Base-by-base conservation (phyloP, 2,329 filamentous ascomycete species). In the Nigrograna mackinnonii region DNA sequence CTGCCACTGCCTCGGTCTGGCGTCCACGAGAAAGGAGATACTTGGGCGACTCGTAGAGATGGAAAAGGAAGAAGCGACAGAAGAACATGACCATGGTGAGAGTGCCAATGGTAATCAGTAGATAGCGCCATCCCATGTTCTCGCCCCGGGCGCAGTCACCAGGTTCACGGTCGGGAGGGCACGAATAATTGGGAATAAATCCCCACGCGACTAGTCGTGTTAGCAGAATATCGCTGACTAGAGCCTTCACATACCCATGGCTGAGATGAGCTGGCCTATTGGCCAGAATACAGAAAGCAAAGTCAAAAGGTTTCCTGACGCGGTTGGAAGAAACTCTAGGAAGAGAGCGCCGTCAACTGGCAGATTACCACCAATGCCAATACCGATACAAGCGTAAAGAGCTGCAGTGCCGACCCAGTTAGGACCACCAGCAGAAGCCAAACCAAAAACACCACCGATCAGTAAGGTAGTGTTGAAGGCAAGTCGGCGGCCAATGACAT, bases 221-320 rank as follows among this genome's bases (percentile, higher is more conserved):
- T 43, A 39, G 52, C 50, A 42, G 5, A 65, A 55, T 5, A n/a
- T n/a, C n/a, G n/a, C n/a, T n/a, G n/a, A n/a, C n/a, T n/a, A n/a
- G n/a, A n/a, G n/a, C n/a, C n/a, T n/a, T n/a, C n/a, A 41, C 51
- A 41, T 40, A 53, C 50, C 43, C 6, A 64, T 55, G 5, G 59
- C 60, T 2, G 86, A 83, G 42, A 86, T 78, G 6, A 95, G 76
- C 60, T 94, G 88, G 5, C 89, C 90, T 14, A 95, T 71, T 0
- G 89, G 87, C 89, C 90, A 95, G 86, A 88, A 94, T 6, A 91
- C 80, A 5, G 87, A 90, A n/a, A 95, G 75, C 35, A 92, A 75
- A 0, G 89, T 94, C 21, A 94, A 73, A 12, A 94, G 77, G 22
- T 83, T 82, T 49, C 83, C 84, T n/a, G 83, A 86, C 0, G 84